phyloP scores from a whole-genome alignment of 768 basidiomycete genomes.

The Termitomyces sp. region DNA sequence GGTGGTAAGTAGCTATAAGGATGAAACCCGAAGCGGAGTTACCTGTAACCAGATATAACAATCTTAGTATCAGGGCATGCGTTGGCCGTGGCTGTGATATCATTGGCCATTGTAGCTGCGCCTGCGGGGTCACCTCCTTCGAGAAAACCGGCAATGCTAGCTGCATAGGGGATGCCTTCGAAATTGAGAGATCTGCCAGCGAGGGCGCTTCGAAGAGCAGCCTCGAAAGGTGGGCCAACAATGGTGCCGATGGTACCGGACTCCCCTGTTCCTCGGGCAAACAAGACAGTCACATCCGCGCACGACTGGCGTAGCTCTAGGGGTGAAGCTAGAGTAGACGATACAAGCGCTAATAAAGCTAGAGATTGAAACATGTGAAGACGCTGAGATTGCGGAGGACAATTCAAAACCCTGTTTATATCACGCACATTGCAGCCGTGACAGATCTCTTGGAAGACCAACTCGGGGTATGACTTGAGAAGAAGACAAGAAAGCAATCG shows the following conservation, averaged over 20 bases:
- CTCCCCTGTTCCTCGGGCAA: conserved; percentile 36
- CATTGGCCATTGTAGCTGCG: conserved; percentile 31
- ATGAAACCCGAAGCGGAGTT: neutral
- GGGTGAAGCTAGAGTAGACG: conserved; percentile 22
- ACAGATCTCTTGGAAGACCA: neutral
- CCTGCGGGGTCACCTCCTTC: conserved; percentile 34
- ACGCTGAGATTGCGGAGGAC: neutral
- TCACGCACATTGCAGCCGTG: neutral
- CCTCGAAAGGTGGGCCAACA: conserved; percentile 35
- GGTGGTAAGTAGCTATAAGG: neutral
- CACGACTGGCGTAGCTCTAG: conserved; percentile 22
- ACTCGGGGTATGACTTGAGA: neutral
- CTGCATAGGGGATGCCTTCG: conserved; percentile 34
- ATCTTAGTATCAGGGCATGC: conserved; percentile 31
- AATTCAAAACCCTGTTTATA: neutral
- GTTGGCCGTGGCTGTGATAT: conserved; percentile 24
- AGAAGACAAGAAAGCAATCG: neutral
- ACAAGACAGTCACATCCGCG: conserved; percentile 32
- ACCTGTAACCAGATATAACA: conserved; percentile 35
- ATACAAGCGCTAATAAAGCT: conserved; percentile 15
- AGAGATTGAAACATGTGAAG: conserved; percentile 15
- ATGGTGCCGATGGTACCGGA: conserved; percentile 29
- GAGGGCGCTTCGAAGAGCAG: conserved; percentile 26
- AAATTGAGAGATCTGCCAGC: conserved; percentile 29
- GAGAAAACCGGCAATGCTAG: conserved; percentile 32